Evolutionary conservation across 129 eudicot species (phyloP).

Genomic region (Cynara cardunculus): DNA sequence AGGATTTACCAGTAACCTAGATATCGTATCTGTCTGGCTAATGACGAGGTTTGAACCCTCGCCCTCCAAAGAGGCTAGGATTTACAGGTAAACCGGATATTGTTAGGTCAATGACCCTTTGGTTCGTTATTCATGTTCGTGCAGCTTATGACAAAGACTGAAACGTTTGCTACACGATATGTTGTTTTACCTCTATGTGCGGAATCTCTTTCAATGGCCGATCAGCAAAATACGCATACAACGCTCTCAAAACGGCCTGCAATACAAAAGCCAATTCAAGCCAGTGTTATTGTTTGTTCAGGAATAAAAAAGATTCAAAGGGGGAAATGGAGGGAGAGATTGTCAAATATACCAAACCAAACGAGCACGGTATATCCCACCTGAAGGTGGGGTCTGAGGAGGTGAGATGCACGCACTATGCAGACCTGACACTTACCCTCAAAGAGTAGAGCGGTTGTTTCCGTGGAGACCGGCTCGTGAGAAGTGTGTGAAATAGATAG

Average conservation of each 20-base stretch:
- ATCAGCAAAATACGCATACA: constrained; percentile 98
- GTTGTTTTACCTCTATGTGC: constrained; percentile 76
- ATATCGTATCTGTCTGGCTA: not conserved
- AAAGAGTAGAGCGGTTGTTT: too few relatives aligned
- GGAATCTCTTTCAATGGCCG: constrained; percentile 91
- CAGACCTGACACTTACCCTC: too few relatives aligned
- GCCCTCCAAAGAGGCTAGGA: not conserved
- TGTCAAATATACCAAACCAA: not conserved
- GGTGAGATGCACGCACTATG: too few relatives aligned
- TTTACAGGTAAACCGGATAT: not conserved
- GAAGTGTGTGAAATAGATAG: too few relatives aligned
- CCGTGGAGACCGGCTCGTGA: too few relatives aligned
- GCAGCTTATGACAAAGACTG: not conserved
- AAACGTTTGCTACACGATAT: not conserved
- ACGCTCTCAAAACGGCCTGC: constrained; percentile 93
- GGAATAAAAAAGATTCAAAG: not conserved
- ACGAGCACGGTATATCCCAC: not conserved
- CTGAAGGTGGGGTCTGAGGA: not conserved
- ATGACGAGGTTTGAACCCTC: too few relatives aligned
- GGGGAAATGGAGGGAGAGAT: not conserved
- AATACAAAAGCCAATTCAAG: not conserved
- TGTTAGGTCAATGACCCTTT: not conserved
- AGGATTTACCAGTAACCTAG: too few relatives aligned
- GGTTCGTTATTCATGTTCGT: not conserved
- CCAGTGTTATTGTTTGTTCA: not conserved